Evolutionary conservation across 1,284 basidiomycete genomes (phyloP), one percentile per base, ranked within the genome.

Genomic region (Athelia sp.): DNA sequence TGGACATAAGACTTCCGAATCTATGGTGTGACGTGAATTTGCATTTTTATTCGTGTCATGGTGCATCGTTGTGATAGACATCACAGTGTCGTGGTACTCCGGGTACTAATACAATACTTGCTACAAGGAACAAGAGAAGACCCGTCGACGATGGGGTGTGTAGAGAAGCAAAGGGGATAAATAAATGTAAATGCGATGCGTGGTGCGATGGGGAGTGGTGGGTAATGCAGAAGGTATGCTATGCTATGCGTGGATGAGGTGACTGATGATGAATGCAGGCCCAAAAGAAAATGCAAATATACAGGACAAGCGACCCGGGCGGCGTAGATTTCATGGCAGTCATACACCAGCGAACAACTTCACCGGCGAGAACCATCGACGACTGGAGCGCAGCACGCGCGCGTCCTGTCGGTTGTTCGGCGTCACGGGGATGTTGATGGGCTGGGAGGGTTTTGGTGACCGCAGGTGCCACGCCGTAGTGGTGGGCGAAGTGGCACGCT

Each of bases 351-450:
- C 62, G 56, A 81, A 78, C 53, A 82, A 60, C 66, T 73, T 76
- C 54, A 71, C 70, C 21, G 78, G 74, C 53, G 77, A 77, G 61
- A 82, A 79, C 80, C 80, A 82, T 59, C 73, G 69, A 42, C 79
- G 73, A 59, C 75, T 71, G 45, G 76, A 70, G 52, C 77, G 75
- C 43, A 15, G 43, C 43, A 44, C 14, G 23, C 43, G 61, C 48
- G 70, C 65, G 55, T 64, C 50, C 31, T 68, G 68, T 36, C 70
- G 66, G 58, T 67, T 69, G 32, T 62, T 64, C 40, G 51, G 48
- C 21, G 26, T 29, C 6, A 3, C 50, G 10, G 2, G 58, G 51
- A 46, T 66, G 65, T 8, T 58, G 62, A 40, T 53, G 29, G 24
- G 21, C 43, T n/a, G 22, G 15, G 59, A 53, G 42, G 63, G 66